Base-by-base conservation (phyloP, 768 basidiomycete genomes). In the Trametes punicea region DNA sequence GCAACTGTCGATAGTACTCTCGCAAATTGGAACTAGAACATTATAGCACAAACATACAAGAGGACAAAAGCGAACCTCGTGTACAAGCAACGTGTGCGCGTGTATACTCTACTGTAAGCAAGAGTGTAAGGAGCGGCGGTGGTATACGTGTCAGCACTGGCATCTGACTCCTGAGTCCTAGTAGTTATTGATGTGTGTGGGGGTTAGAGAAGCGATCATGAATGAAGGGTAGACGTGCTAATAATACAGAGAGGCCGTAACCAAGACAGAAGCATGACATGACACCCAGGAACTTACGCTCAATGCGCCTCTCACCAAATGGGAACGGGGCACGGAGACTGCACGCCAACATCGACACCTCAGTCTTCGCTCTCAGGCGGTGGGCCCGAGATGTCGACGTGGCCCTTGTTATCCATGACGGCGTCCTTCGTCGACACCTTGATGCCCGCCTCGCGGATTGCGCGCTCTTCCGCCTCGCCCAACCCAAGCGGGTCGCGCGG, bases 401-500 rank as follows among this genome's bases (percentile, higher is more conserved):
- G 76, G 20, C 89, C 89, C 67, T 79, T 78, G 53, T 70, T 79
- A 64, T 84, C 71, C 80, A 90, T 84, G 55, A 62, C 66, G 27
- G 87, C 86, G 47, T 78, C 75, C 55, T 71, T 67, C 31, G 68
- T 69, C 23, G 67, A 80, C 20, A 76, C 81, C 56, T 73, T 65
- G 26, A 92, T 78, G 2, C 82, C 85, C 4, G 67, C 70, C 26
- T 74, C 76, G 57, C 63, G 66, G 67, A 85, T 85, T 59, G 71
- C 81, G 58, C 72, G 67, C 61, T 80, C 82, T 73, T 91, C 90
- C 54, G 77, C 82, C 57, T 81, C 81, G 33, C 77, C 81, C 51
- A 93, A 65, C 8, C 85, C 84, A n/a, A 82, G 72, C 21, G 70
- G 63, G 67, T 98, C 96, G 34, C 73, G 71, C 20, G 96, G 91